Base-by-base conservation (phyloP, 1,139 yeast species). In the Zygoascus meyerae region DNA sequence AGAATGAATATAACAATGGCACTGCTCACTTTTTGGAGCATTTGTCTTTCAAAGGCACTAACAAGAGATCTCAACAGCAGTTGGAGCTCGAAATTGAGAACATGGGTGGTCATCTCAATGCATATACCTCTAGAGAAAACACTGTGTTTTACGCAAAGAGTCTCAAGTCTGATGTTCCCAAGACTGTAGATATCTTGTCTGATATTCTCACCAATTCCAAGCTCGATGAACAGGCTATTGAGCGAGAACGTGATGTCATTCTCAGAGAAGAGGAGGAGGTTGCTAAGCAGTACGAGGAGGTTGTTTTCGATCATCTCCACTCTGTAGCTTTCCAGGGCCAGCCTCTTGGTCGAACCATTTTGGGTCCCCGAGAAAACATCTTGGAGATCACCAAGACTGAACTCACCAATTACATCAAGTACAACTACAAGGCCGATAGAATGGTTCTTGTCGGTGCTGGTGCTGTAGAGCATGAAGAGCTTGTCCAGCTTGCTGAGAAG, bases 371-470 rank as follows among this genome's bases (percentile, higher is more conserved):
- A 52, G 87, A 86, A 53, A 83, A 89, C 67, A 92, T 92, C 61
- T 77, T 79, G 62, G 79, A 90, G 41, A 87, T 92, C 56, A 74
- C 83, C 55, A 76, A 87, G 62, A 70, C 74, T 11, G 96, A 94
- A 63, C 74, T 92, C 63, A 79, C 77, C 49, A 75, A 80, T 55
- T 92, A 90, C 67, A 92, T 92, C 61, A 72, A 77, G 43, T 79
- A 85, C 46, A 92, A 92, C 71, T 92, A 92, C 69, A 86, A 85
- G 62, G 96, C 97, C 34, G 97, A 94, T 67, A 75, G 98, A 61
- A 92, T 92, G 98, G 98, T 94, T 1, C 74, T 94, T 18, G 95
- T 90, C 39, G 97, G 97, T 32, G 87, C 95, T 1, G 99, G 99
- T 28, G 83, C 94, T 48, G 92, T 92, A 16, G 79, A 87, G 58